Percentiles rank a stretch among this genome's conserved stretches.
Evolutionary conservation across 2,329 filamentous ascomycete species (phyloP).

Genomic region (Dactylellina leptospora): DNA sequence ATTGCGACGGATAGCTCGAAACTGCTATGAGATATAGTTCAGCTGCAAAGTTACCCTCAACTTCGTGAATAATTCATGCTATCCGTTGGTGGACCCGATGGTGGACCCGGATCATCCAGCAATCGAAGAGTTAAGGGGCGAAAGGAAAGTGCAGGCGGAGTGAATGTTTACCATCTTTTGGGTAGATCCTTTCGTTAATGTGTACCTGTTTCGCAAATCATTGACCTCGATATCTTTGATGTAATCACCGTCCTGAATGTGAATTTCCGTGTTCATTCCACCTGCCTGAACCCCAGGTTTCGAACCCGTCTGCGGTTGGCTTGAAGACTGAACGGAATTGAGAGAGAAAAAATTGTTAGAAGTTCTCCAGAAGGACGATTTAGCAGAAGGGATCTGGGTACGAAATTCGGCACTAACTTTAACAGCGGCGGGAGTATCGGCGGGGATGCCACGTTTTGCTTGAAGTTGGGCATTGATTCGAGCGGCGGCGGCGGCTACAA

Average conservation of each 20-base stretch:
- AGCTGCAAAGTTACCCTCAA: slow-evolving; percentile 74
- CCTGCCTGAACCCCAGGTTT: slow-evolving; percentile 55
- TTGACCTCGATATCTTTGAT: slow-evolving; percentile 99
- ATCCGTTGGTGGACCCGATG: no score
- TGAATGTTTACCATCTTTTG: slow-evolving; percentile 93
- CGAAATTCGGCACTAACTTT: slow-evolving; percentile 11
- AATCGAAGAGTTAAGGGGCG: slow-evolving; percentile 58
- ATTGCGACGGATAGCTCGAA: slow-evolving; percentile 54
- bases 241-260: slow-evolving; percentile 94
- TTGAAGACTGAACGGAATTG: slow-evolving; percentile 64
- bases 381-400: not conserved
- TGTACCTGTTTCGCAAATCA: slow-evolving; percentile 93
- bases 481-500: slow-evolving; percentile 81
- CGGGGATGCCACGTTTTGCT: slow-evolving; percentile 78
- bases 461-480: slow-evolving; percentile 84
- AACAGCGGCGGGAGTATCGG: slow-evolving; percentile 21
- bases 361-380: no score
- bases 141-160: slow-evolving; percentile 65
- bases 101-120: not conserved
- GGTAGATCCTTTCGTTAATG: slow-evolving; percentile 93
- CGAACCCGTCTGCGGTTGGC: slow-evolving; percentile 59
- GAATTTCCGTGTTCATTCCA: slow-evolving; percentile 84
- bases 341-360: no score
- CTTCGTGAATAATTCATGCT: slow-evolving; percentile 58
- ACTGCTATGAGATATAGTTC: slow-evolving; percentile 73